phyloP scores from a whole-genome alignment of 768 basidiomycete species.

The Collybia mongolica region DNA sequence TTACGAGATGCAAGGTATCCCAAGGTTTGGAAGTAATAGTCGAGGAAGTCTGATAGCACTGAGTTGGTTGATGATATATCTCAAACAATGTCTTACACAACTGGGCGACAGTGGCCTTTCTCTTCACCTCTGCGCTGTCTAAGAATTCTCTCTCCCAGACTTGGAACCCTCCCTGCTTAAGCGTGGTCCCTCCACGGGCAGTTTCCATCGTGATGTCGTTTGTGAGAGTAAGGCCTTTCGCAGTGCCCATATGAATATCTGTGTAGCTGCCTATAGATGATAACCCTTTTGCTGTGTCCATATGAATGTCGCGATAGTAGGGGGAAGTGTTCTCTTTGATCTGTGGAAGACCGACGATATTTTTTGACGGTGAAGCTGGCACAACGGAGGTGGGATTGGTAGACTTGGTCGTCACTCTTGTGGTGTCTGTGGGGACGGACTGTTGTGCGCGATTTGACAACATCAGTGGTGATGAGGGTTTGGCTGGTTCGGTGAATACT shows the following conservation, averaged over 20 bases:
- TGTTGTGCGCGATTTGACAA: conserved; percentile 4
- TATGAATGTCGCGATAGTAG: conserved; percentile 60
- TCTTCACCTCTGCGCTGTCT: conserved; percentile 82
- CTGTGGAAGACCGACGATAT: conserved; percentile 25
- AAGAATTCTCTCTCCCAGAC: conserved; percentile 86
- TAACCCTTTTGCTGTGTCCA: conserved; percentile 76
- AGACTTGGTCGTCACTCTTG: conserved; percentile 3
- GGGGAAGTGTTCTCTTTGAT: conserved; percentile 18
- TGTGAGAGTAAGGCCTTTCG: conserved; percentile 52
- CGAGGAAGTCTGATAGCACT: conserved; percentile 74
- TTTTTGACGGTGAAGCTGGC: conserved; percentile 24
- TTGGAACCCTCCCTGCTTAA: conserved; percentile 58
- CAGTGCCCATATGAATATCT: conserved; percentile 76
- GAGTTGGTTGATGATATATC: conserved; percentile 1
- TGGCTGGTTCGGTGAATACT: too few relatives aligned
- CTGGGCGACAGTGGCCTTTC: conserved; percentile 97
- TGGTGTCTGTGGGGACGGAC: background rate
- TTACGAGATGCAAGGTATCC: conserved; percentile 88
- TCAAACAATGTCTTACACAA: conserved; percentile 64
- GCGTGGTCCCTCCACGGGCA: conserved; percentile 50
- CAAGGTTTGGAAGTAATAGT: conserved; percentile 96
- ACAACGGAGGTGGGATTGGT: background rate
- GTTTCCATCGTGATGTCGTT: conserved; percentile 73
- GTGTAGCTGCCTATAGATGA: conserved; percentile 20
- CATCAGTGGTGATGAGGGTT: conserved; percentile 2